Evolutionary conservation across 257 asterid genomes (phyloP).

Genomic region (Scutellaria minor): DNA sequence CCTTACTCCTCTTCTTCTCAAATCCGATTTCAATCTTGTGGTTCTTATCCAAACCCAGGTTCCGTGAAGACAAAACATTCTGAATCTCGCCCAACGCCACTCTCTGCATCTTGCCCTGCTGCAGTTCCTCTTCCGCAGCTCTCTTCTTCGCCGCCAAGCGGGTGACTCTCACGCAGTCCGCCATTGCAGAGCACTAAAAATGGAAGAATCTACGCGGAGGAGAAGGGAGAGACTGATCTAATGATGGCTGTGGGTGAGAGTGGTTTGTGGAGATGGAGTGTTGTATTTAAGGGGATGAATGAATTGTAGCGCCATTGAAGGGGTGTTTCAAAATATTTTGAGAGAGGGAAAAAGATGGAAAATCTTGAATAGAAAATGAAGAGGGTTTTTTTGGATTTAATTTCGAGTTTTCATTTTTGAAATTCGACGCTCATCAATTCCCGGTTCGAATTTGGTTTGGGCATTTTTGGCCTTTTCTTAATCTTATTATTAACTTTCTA

Average conservation of each 20-base stretch:
- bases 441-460: too few relatives aligned
- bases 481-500: too few relatives aligned
- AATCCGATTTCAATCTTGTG: slow-evolving; percentile 2
- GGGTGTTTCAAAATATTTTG: slow-evolving; percentile 35
- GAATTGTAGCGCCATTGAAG: slow-evolving; percentile 42
- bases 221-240: neutral
- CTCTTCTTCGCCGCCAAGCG: slow-evolving; percentile 84
- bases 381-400: slow-evolving; percentile 33
- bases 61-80: slow-evolving; percentile 37
- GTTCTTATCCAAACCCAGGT: slow-evolving; percentile 7
- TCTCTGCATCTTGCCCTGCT: slow-evolving; percentile 55
- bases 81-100: slow-evolving; percentile 82
- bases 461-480: too few relatives aligned
- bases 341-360: slow-evolving; percentile 14
- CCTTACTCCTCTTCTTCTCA: slow-evolving; percentile 31
- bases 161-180: slow-evolving; percentile 60
- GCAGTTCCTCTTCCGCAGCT: slow-evolving; percentile 54
- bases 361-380: slow-evolving; percentile 28
- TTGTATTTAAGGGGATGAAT: slow-evolving; percentile 28
- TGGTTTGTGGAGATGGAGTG: neutral
- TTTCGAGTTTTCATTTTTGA: slow-evolving; percentile 10
- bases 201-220: neutral
- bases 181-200: slow-evolving; percentile 46
- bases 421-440: neutral
- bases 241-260: slow-evolving; percentile 12